These are phyloP conservation scores for Cicer cuneatum DNA, from an alignment of 306 rosid genomes.

Conservation along the genomic window DNA sequence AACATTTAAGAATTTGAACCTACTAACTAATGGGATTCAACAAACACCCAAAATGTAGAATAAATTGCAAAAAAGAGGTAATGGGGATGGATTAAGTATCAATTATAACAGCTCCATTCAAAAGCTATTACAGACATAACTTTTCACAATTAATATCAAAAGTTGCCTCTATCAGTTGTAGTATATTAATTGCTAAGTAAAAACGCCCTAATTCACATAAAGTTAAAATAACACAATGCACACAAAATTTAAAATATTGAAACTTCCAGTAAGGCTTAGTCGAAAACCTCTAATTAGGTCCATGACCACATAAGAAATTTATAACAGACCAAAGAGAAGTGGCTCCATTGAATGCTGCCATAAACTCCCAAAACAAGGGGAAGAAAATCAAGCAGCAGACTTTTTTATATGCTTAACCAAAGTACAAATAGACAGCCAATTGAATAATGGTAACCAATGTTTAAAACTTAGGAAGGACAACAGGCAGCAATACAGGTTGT, in stretches of 20 bases:
- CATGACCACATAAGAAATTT: slow-evolving; percentile 5
- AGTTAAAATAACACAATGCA: slow-evolving; percentile 7
- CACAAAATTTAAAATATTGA: slow-evolving; percentile 13
- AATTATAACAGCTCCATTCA: background rate
- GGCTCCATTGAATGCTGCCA: slow-evolving; percentile 25
- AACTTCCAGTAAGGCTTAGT: background rate
- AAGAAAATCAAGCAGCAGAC: background rate
- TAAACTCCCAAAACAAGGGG: slow-evolving; percentile 7
- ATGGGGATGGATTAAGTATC: background rate
- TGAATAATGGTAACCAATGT: slow-evolving; percentile 3
- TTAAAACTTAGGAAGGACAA: background rate
- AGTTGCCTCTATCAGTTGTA: slow-evolving; percentile 5
- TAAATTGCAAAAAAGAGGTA: background rate
- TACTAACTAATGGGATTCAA: slow-evolving; percentile 38
- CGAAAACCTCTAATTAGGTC: slow-evolving; percentile 7
- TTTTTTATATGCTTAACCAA: slow-evolving; percentile 25
- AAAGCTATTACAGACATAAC: slow-evolving; percentile 15
- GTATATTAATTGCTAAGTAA: background rate
- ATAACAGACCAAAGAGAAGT: slow-evolving; percentile 11
- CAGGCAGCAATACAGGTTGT: slow-evolving; percentile 13
- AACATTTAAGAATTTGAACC: slow-evolving; percentile 42
- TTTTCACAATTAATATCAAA: slow-evolving; percentile 5
- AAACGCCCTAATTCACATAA: background rate
- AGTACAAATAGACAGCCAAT: background rate
- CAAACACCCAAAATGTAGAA: slow-evolving; percentile 17